These are phyloP conservation scores for Biscogniauxia marginata DNA, from an alignment of 2,329 filamentous ascomycete genomes.

Conservation along the genomic window DNA sequence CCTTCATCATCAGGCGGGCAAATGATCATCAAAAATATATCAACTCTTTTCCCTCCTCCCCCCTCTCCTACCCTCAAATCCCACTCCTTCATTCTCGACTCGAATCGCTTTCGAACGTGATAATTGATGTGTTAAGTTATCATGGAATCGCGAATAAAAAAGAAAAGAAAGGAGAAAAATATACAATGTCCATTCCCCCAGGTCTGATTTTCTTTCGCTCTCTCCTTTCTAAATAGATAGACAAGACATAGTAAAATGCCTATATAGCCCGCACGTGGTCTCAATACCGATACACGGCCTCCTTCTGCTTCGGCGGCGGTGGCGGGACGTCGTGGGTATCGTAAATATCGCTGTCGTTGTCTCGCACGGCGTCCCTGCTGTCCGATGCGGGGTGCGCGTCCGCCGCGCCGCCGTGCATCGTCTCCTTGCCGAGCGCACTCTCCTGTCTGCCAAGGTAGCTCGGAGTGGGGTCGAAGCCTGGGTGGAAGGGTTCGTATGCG, in stretches of 20 bases:
- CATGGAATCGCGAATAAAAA: too few species aligned
- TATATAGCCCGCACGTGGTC: background rate
- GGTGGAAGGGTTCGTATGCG: slow-evolving; percentile 35
- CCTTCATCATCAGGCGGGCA: too few species aligned
- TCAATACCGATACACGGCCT: slow-evolving; percentile 37
- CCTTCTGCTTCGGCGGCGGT: slow-evolving; percentile 36
- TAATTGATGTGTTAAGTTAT: too few species aligned
- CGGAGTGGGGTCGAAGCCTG: slow-evolving; percentile 33
- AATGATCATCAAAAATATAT: too few species aligned
- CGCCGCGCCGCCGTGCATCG: slow-evolving; percentile 39
- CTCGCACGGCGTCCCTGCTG: slow-evolving; percentile 2
- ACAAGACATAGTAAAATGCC: background rate
- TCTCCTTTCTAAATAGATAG: background rate
- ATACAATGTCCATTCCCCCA: too few species aligned
- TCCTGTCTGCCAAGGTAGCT: slow-evolving; percentile 40
- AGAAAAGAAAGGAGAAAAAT: too few species aligned
- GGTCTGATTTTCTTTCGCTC: background rate
- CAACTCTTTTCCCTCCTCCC: too few species aligned
- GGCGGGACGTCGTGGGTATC: slow-evolving; percentile 24
- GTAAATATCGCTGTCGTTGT: slow-evolving; percentile 41
- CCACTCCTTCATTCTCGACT: too few species aligned
- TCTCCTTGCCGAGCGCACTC: slow-evolving; percentile 40
- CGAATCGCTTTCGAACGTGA: too few species aligned
- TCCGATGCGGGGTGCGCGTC: slow-evolving; percentile 12
- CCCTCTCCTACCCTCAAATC: too few species aligned